These are phyloP conservation scores for Colletotrichum chrysophilum DNA, from an alignment of 2,329 filamentous ascomycete species.

Conservation along the genomic window DNA sequence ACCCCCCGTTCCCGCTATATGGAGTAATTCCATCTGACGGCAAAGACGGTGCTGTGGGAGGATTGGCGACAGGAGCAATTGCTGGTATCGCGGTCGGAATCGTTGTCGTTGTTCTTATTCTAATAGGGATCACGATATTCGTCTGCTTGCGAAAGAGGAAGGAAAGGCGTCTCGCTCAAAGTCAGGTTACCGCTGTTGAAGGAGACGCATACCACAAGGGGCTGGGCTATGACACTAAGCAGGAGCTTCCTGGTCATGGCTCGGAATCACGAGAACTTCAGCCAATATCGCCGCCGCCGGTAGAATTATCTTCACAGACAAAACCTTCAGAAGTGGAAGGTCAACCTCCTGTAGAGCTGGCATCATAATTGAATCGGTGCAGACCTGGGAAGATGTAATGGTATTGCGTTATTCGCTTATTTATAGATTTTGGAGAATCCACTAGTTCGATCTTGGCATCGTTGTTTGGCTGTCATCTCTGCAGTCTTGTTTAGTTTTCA, in stretches of 20 bases:
- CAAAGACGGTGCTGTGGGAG: neutral
- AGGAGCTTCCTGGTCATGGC: neutral
- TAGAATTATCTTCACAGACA: neutral
- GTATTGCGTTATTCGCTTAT: too few relatives aligned
- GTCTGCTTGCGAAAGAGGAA: neutral
- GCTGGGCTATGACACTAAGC: neutral
- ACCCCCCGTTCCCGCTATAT: neutral
- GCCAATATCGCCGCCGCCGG: rapidly evolving
- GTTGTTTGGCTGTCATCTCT: rapidly evolving
- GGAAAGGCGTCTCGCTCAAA: neutral
- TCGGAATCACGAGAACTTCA: neutral
- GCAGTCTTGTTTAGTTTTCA: neutral
- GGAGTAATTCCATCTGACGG: neutral
- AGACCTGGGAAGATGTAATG: neutral
- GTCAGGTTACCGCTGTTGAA: neutral
- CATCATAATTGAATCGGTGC: neutral
- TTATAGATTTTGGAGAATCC: neutral
- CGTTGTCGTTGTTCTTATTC: neutral
- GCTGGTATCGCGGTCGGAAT: neutral
- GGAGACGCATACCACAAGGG: neutral
- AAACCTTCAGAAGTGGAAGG: neutral
- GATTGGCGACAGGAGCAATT: neutral
- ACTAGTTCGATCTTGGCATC: too few relatives aligned
- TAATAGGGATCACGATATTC: neutral
- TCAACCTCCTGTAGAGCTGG: neutral